Conservation (phyloP, 2,329 filamentous ascomycete species). For the Fusarium piperis region DNA sequence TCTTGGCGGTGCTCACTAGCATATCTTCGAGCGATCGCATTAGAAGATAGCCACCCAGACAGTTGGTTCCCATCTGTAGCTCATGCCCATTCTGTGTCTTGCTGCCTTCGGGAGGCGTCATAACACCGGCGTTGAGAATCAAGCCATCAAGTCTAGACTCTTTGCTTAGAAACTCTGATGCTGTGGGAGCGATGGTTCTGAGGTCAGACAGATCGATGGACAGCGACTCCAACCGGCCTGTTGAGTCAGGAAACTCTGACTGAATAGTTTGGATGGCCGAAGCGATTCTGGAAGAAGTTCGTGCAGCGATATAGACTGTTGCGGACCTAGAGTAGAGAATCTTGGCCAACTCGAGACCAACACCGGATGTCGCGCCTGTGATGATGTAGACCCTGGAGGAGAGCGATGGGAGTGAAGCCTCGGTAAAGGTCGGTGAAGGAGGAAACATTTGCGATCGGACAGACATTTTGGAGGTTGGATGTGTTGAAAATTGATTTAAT, state of each 20-base stretch:
- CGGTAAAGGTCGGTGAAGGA: conserved; percentile 28
- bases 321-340: conserved; percentile 29
- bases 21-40: conserved; percentile 12
- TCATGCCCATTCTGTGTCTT: conserved; percentile 27
- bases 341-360: conserved; percentile 31
- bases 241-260: conserved; percentile 9
- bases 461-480: conserved; percentile 8
- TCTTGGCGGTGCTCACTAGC: conserved; percentile 1
- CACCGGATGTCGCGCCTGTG: conserved; percentile 31
- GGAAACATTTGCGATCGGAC: conserved; percentile 29
- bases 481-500: neutral
- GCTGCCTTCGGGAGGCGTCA: conserved; percentile 29
- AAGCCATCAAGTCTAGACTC: conserved; percentile 28
- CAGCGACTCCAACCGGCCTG: conserved; percentile 22
- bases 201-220: conserved; percentile 29
- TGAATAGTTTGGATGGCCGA: conserved; percentile 16
- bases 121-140: conserved; percentile 32
- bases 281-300: conserved; percentile 15
- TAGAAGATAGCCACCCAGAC: conserved; percentile 28
- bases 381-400: conserved; percentile 28
- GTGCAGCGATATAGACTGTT: conserved; percentile 24
- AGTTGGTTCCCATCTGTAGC: conserved; percentile 35
- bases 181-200: conserved; percentile 7
- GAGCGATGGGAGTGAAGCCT: conserved; percentile 18
- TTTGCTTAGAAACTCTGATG: neutral